phyloP scores from a whole-genome alignment of 2,329 filamentous ascomycete species.

The Tolypocladium album region DNA sequence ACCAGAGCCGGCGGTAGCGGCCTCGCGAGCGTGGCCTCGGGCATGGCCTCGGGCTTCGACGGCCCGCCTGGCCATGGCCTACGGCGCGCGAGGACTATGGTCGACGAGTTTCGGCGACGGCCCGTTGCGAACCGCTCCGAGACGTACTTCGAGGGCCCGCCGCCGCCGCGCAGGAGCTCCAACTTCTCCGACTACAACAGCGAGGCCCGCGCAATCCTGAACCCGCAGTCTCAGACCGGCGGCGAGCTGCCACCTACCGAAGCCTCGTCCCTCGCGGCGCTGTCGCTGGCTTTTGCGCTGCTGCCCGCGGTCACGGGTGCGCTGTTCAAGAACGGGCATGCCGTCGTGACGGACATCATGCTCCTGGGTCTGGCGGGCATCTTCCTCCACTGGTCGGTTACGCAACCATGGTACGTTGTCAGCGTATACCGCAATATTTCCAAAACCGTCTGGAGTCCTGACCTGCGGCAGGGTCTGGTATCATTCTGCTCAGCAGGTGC shows the following conservation, averaged over 20 bases:
- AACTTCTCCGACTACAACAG: slow-evolving; percentile 67
- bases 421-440: neutral
- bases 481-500: slow-evolving; percentile 54
- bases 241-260: slow-evolving; percentile 33
- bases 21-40: neutral
- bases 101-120: slow-evolving; percentile 21
- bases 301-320: slow-evolving; percentile 78
- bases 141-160: slow-evolving; percentile 14
- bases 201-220: slow-evolving; percentile 59
- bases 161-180: slow-evolving; percentile 57
- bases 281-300: slow-evolving; percentile 75
- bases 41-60: slow-evolving; percentile 2
- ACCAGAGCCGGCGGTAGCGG: neutral
- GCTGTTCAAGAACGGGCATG: slow-evolving; percentile 74
- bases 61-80: slow-evolving; percentile 22
- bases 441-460: neutral
- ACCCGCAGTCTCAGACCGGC: slow-evolving; percentile 29
- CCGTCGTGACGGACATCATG: slow-evolving; percentile 75
- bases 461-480: slow-evolving; percentile 56
- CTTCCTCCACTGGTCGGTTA: slow-evolving; percentile 87
- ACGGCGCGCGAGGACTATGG: slow-evolving; percentile 30
- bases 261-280: slow-evolving; percentile 62
- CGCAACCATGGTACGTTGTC: slow-evolving; percentile 63
- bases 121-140: slow-evolving; percentile 12
- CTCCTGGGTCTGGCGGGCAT: slow-evolving; percentile 70